These are phyloP conservation scores for Melanomma pulvis-pyrius DNA, from an alignment of 495 filamentous ascomycete species.

Conservation along the genomic window DNA sequence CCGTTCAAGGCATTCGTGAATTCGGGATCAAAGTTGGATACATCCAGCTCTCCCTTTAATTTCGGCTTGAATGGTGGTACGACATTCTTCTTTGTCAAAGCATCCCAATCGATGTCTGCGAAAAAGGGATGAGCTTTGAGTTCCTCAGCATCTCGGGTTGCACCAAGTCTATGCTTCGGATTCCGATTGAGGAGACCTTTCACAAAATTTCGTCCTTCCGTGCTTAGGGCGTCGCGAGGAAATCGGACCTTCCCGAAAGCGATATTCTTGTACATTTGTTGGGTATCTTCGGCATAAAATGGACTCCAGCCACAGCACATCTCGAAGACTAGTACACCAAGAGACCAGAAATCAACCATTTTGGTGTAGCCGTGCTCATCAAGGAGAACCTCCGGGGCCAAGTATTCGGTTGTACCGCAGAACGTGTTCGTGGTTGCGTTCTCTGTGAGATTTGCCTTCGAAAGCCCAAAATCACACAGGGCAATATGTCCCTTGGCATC, in stretches of 20 bases:
- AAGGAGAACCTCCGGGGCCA: conserved; percentile 91
- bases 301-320: conserved; percentile 99
- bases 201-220: conserved; percentile 95
- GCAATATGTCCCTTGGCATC: conserved; percentile 86
- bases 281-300: conserved; percentile 98
- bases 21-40: conserved; percentile 97
- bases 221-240: conserved; percentile 88
- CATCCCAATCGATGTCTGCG: conserved; percentile 87
- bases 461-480: conserved; percentile 87
- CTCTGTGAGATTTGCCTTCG: conserved; percentile 94
- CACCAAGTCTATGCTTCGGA: conserved; percentile 91
- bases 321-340: conserved; percentile 96
- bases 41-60: conserved; percentile 90
- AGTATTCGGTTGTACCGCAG: conserved; percentile 96
- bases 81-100: conserved; percentile 81
- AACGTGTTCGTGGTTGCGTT: conserved; percentile 99
- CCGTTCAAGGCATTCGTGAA: conserved; percentile 92
- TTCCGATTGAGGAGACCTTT: conserved; percentile 97
- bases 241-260: conserved; percentile 98
- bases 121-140: conserved; percentile 96
- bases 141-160: conserved; percentile 88
- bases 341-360: conserved; percentile 99
- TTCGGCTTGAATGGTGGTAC: conserved; percentile 99
- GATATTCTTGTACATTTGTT: conserved; percentile 99
- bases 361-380: conserved; percentile 99